Percentiles rank a stretch among this genome's conserved stretches.
phyloP scores from a whole-genome alignment of 139 green algal species.

The Mesotaenium endlicherianum region DNA sequence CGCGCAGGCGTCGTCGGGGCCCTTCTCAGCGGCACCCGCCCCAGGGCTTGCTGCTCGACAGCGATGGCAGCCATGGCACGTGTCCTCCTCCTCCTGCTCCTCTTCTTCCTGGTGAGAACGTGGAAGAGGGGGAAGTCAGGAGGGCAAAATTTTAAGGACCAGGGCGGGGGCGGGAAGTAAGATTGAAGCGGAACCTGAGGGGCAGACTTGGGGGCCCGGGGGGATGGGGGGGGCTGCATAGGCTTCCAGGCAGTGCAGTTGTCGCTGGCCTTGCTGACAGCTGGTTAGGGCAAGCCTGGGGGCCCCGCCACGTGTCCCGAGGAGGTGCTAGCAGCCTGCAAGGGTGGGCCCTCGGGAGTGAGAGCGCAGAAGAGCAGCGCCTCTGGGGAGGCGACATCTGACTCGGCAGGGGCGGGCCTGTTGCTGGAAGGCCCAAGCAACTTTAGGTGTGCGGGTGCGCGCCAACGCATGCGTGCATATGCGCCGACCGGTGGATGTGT shows the following conservation, averaged over 20 bases:
- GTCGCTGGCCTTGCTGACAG: neutral
- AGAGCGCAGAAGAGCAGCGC: neutral
- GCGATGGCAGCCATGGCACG: too few species aligned
- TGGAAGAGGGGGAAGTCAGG: too few species aligned
- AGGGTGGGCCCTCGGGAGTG: neutral
- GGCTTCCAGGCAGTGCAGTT: neutral
- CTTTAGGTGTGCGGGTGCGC: slow-evolving; percentile 74
- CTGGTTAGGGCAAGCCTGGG: neutral
- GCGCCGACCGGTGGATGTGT: slow-evolving; percentile 70
- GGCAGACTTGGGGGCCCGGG: too few species aligned
- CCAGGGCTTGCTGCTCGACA: too few species aligned
- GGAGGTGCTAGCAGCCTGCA: neutral
- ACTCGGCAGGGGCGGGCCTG: slow-evolving; percentile 16
- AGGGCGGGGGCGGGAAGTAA: too few species aligned
- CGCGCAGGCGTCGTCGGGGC: neutral
- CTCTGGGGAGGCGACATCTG: neutral
- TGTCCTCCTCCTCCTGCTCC: too few species aligned
- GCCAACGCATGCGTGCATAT: slow-evolving; percentile 73
- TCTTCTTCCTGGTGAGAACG: too few species aligned
- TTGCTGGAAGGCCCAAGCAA: slow-evolving; percentile 37
- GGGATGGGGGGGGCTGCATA: neutral
- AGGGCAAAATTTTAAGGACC: too few species aligned
- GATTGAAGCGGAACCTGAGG: too few species aligned
- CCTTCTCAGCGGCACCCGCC: too few species aligned
- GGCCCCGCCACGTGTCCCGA: neutral